phyloP scores from a whole-genome alignment of 2,329 filamentous ascomycete genomes.

The Grosmannia serpens region DNA sequence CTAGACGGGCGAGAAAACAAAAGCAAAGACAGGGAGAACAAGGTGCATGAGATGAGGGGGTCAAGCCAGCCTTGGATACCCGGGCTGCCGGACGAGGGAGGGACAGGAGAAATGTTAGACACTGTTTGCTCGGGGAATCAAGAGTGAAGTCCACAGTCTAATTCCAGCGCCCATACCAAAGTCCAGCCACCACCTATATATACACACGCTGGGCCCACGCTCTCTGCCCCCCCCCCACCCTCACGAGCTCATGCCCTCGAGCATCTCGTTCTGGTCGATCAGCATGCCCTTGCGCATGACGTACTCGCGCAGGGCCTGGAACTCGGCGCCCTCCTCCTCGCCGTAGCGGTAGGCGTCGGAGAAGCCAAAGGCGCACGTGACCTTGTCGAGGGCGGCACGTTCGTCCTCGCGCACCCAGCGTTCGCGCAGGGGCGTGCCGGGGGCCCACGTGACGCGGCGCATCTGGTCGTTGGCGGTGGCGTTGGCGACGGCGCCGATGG shows the following conservation, averaged over 20 bases:
- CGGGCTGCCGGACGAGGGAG: too few relatives aligned
- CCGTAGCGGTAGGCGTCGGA: slow-evolving; percentile 67
- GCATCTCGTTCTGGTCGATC: slow-evolving; percentile 76
- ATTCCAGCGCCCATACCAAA: background rate
- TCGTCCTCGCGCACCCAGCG: slow-evolving; percentile 88
- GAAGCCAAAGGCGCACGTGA: slow-evolving; percentile 88
- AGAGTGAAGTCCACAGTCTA: too few relatives aligned
- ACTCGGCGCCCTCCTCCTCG: slow-evolving; percentile 84
- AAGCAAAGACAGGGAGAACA: background rate
- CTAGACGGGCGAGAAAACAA: too few relatives aligned
- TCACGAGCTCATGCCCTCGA: slow-evolving; percentile 67
- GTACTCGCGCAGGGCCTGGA: slow-evolving; percentile 76
- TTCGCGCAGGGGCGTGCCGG: slow-evolving; percentile 66
- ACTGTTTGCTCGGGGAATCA: too few relatives aligned
- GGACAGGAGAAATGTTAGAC: background rate
- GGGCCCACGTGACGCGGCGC: slow-evolving; percentile 82
- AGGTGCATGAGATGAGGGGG: background rate
- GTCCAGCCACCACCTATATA: background rate
- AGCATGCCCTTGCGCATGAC: slow-evolving; percentile 78
- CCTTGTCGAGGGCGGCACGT: slow-evolving; percentile 70
- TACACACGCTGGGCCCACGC: background rate
- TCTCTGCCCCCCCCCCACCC: too few relatives aligned
- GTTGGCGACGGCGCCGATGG: slow-evolving; percentile 72
- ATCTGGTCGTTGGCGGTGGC: slow-evolving; percentile 91
- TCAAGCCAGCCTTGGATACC: too few relatives aligned